Conservation (phyloP, 306 rosid species). For the Chamaecrista fasciculata region DNA sequence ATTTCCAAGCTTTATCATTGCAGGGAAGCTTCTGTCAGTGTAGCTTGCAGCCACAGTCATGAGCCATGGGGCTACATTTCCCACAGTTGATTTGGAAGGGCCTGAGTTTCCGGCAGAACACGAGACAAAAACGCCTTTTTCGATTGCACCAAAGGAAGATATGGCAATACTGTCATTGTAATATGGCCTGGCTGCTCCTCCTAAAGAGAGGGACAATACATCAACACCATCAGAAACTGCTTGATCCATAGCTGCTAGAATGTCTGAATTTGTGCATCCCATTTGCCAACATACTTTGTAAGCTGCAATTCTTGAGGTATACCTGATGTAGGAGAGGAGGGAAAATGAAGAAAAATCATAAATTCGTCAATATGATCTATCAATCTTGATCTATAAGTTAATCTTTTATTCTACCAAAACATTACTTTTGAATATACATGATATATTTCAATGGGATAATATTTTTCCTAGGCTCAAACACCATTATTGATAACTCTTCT, state of each 20-base stretch:
- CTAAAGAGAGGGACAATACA: slow-evolving; percentile 70
- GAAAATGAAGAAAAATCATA: not conserved
- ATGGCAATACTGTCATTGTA: slow-evolving; percentile 56
- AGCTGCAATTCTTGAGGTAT: slow-evolving; percentile 63
- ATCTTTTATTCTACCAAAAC: no score
- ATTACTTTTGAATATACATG: no score
- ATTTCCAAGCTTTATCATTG: slow-evolving; percentile 61
- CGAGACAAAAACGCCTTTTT: slow-evolving; percentile 55
- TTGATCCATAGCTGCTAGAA: slow-evolving; percentile 61
- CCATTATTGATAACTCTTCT: no score
- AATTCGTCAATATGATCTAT: not conserved
- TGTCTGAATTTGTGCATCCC: slow-evolving; percentile 65
- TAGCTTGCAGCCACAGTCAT: slow-evolving; percentile 83
- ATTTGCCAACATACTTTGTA: slow-evolving; percentile 73
- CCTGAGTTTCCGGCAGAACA: slow-evolving; percentile 86
- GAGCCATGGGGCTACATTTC: slow-evolving; percentile 72
- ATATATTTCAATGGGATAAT: no score
- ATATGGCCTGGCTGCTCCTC: slow-evolving; percentile 45
- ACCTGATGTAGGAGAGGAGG: not conserved
- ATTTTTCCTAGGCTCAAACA: not conserved
- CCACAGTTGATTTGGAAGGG: slow-evolving; percentile 47
- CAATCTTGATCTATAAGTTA: not conserved
- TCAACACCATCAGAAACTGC: slow-evolving; percentile 75
- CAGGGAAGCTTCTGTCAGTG: slow-evolving; percentile 59
- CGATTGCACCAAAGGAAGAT: slow-evolving; percentile 61